Evolutionary conservation across 2,329 filamentous ascomycete species (phyloP).

Genomic region (Diaporthe longicolla): DNA sequence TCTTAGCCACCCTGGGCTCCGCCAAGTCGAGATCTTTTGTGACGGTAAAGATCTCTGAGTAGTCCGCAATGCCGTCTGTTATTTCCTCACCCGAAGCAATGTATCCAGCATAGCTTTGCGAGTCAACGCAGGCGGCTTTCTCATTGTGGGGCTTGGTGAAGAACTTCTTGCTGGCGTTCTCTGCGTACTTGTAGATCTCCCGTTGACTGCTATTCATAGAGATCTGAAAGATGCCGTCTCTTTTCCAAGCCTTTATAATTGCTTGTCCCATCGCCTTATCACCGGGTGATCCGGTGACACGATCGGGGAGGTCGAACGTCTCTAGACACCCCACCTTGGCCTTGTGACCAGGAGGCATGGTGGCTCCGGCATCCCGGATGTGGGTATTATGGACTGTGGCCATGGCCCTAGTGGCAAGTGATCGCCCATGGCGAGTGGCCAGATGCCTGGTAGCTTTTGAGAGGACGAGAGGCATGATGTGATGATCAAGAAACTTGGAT

Average conservation of each 20-base stretch:
- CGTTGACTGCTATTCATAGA: conserved; percentile 55
- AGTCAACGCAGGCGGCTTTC: conserved; percentile 61
- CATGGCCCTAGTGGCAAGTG: conserved; percentile 18
- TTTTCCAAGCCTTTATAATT: conserved; percentile 59
- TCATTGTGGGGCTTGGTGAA: conserved; percentile 53
- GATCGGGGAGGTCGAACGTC: conserved; percentile 59
- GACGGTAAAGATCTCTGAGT: conserved; percentile 67
- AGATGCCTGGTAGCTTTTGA: conserved; percentile 22
- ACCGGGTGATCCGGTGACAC: conserved; percentile 51
- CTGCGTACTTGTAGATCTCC: conserved; percentile 54
- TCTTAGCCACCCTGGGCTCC: conserved; percentile 56
- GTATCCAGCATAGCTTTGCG: conserved; percentile 62
- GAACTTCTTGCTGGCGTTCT: conserved; percentile 55
- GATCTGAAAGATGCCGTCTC: conserved; percentile 64
- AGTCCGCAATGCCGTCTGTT: conserved; percentile 64
- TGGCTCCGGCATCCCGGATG: conserved; percentile 9
- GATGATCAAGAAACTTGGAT: neutral
- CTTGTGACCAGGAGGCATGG: conserved; percentile 50
- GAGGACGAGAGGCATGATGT: conserved; percentile 29
- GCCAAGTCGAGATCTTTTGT: conserved; percentile 60
- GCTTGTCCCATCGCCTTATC: conserved; percentile 56
- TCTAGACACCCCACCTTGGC: conserved; percentile 52
- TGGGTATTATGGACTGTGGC: conserved; percentile 19
- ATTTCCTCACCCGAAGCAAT: conserved; percentile 65
- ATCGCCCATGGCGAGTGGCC: neutral